Evolutionary conservation across 1,284 basidiomycete genomes (phyloP), one percentile per base, ranked within the genome.

Genomic region (Ceratobasidium sp.): DNA sequence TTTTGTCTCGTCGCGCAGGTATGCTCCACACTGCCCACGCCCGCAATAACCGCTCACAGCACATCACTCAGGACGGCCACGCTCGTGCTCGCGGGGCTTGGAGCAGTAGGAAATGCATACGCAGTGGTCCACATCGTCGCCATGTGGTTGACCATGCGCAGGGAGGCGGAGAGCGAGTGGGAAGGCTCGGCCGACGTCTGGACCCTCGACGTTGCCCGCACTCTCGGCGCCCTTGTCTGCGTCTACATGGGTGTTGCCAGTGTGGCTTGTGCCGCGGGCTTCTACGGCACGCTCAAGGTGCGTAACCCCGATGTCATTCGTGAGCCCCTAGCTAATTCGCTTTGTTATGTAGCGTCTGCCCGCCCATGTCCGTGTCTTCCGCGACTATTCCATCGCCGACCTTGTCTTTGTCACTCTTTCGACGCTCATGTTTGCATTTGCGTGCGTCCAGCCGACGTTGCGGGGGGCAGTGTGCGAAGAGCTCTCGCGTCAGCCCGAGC

Each of bases 381-480:
- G 91, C 77, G 90, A 92, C 81, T 92, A 89, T 77, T 88, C 90
- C 63, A 88, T 92, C 77, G 91, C 88, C 65, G 91, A 92, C 81
- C 88, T 92, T 78, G 85, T 86, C 1, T 89, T 90, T 81, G 88
- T 87, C 80, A 84, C 87, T 1, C 81, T 90, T 68, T 85, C 86
- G 39, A 86, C 89, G 7, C 80, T 86, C 29, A 73, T 87, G 46
- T 85, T 86, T 58, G 86, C 87, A 5, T 90, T 90, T 78, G 86
- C 84, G 3, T 85, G 88, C 1, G 89, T 90, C 80, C 85, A 85
- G 75, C 83, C 81, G 49, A 54, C 54, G 29, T 82, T 88, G 27
- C 87, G 90, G 41, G 84, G 89, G 0, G 85, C 84, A 19, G 82
- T 91, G 1, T 93, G 91, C 81, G 91, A 92, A 78, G 88, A 90